These are phyloP conservation scores for Polytrichum commune DNA, from an alignment of 225 moss, liverwort and hornwort genomes.

Conservation along the genomic window DNA sequence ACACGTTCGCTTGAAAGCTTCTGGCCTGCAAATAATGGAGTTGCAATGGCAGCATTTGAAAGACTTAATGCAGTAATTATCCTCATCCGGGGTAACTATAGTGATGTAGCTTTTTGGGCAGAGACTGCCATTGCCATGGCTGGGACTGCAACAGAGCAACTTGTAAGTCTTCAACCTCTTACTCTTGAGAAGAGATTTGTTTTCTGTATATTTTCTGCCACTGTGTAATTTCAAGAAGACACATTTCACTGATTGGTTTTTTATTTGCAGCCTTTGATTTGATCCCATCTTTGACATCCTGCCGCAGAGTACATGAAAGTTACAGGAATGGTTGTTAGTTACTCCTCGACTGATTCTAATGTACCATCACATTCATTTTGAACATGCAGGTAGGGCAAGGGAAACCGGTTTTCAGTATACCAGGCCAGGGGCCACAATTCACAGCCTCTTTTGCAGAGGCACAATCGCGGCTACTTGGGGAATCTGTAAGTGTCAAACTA, in stretches of 20 bases:
- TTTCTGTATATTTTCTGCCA: not conserved
- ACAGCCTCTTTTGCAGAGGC: constrained; percentile 80
- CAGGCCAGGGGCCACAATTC: constrained; percentile 85
- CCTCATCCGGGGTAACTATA: constrained; percentile 70
- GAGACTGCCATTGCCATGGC: constrained; percentile 90
- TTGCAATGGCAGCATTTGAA: constrained; percentile 52
- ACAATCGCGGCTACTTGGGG: constrained; percentile 75
- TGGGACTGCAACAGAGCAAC: constrained; percentile 91
- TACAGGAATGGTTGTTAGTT: too few species aligned
- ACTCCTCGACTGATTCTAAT: too few species aligned
- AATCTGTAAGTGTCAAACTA: constrained; percentile 56
- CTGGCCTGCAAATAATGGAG: constrained; percentile 70
- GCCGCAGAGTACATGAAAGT: too few species aligned
- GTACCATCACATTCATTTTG: not conserved
- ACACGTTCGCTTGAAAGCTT: not conserved
- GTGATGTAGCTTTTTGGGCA: constrained; percentile 70
- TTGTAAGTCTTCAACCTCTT: constrained; percentile 38
- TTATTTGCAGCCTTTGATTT: too few species aligned
- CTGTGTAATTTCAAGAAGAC: not conserved
- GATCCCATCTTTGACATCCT: too few species aligned
- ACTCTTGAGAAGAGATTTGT: not conserved
- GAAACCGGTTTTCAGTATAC: constrained; percentile 82
- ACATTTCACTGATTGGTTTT: too few species aligned
- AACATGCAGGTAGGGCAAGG: constrained; percentile 78
- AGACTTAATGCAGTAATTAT: constrained; percentile 52